Evolutionary conservation across 306 rosid genomes (phyloP), one percentile per base, ranked within the genome.

Genomic region (Glycyrrhiza uralensis): DNA sequence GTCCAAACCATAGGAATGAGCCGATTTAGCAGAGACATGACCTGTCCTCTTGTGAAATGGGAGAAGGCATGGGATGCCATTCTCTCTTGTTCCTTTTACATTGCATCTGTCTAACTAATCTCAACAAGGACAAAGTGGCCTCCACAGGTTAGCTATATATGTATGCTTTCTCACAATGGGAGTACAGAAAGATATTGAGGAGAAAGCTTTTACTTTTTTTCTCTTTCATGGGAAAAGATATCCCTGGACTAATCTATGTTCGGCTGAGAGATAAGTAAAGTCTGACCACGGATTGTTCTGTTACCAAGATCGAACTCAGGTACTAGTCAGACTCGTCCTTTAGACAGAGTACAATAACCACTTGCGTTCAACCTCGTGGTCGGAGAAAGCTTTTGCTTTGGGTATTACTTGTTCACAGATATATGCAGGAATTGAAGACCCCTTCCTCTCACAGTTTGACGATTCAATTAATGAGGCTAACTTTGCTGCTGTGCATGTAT

Each of bases 31-130:
- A 89, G 77, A 84, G 77, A 84, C 90, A 73, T 81, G 89, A 86
- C 70, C 60, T 84, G 87, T 75, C 77, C 69, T 72, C 32, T 54
- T 22, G 57, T 32, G 83, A 32, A 58, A 73, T 77, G 74, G 71
- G 71, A 49, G 44, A 72, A 79, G 77, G 83, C 72, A 85, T 83
- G 92, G 87, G 81, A 79, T 87, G 76, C 85, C 88, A 82, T 82
- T 76, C 82, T 75, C 80, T 0, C 39, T 54, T 64, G 78, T 66
- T 75, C 63, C 74, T 80, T 67, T 19, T 64, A 75, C 90, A 82
- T 33, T 87, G 92, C 69, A 91, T 87, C 84, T 33, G 39, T 4
- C 50, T 76, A 81, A 79, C 84, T 51, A 75, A 80, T 75, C 90
- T 76, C 73, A 29, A 59, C 36, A 46, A 14, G 23, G 18, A 64